phyloP scores from a whole-genome alignment of 2,329 filamentous ascomycete genomes.

The Passalora sequoiae region DNA sequence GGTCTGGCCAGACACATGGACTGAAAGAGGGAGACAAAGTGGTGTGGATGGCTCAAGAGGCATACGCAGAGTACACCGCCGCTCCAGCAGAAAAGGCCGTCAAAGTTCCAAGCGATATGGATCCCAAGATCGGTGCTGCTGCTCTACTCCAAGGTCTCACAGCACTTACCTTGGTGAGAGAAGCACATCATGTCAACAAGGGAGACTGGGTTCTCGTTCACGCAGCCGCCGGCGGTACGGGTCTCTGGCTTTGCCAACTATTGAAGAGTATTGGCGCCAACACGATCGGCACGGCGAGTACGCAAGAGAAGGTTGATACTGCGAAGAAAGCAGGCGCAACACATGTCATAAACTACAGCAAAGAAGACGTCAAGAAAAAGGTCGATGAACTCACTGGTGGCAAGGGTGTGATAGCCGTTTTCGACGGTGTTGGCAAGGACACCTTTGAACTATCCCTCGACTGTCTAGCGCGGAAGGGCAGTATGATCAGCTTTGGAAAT shows the following conservation, averaged over 20 bases:
- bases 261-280: conserved; percentile 66
- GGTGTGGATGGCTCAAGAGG: conserved; percentile 56
- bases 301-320: conserved; percentile 64
- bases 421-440: conserved; percentile 77
- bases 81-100: conserved; percentile 52
- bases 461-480: conserved; percentile 70
- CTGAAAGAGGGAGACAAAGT: conserved; percentile 65
- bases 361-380: conserved; percentile 53
- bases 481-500: conserved; percentile 74
- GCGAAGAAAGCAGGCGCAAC: conserved; percentile 67
- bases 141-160: conserved; percentile 76
- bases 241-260: conserved; percentile 69
- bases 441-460: conserved; percentile 78
- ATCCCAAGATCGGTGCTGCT: conserved; percentile 60
- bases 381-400: conserved; percentile 67
- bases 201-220: conserved; percentile 81
- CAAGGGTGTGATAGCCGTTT: conserved; percentile 69
- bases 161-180: conserved; percentile 70
- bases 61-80: conserved; percentile 58
- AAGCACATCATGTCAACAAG: conserved; percentile 64
- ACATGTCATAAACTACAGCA: conserved; percentile 64
- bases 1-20: conserved; percentile 47
- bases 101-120: conserved; percentile 59
- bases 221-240: conserved; percentile 79
- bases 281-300: conserved; percentile 74